These are phyloP conservation scores for Styphnolobium japonicum DNA, from an alignment of 306 rosid genomes.

Conservation along the genomic window DNA sequence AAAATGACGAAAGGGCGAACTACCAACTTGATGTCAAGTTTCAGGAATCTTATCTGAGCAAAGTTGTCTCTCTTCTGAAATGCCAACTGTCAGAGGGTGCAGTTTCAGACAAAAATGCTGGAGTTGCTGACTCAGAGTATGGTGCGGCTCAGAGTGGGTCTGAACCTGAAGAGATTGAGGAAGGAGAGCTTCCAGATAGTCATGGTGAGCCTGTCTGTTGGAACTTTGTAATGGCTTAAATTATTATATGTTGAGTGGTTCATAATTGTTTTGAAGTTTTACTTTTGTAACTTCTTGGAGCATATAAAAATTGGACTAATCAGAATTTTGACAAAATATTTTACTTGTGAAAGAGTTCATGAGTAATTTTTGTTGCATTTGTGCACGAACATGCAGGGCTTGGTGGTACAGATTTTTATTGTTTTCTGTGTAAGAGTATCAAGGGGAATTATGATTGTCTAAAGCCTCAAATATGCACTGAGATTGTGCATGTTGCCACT, in stretches of 20 bases:
- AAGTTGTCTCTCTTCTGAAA: constrained; percentile 77
- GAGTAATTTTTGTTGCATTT: constrained; percentile 12
- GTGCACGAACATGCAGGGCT: neutral
- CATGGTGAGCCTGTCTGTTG: constrained; percentile 66
- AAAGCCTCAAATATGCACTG: constrained; percentile 6
- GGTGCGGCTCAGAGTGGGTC: constrained; percentile 36
- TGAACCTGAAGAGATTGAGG: constrained; percentile 77
- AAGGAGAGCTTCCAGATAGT: constrained; percentile 96
- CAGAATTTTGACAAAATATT: constrained; percentile 8
- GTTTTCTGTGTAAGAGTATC: neutral
- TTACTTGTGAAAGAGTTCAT: constrained; percentile 5
- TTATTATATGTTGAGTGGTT: constrained; percentile 5
- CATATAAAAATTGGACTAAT: neutral
- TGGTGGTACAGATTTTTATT: constrained; percentile 7
- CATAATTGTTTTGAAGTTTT: neutral
- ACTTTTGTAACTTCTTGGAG: neutral
- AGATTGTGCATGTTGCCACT: neutral
- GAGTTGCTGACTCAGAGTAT: constrained; percentile 33
- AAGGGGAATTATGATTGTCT: neutral
- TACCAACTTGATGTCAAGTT: constrained; percentile 98
- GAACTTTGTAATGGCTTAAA: constrained; percentile 21
- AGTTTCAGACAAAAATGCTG: constrained; percentile 61
- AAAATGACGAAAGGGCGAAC: constrained; percentile 97
- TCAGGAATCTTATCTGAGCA: constrained; percentile 85
- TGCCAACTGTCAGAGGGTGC: constrained; percentile 97